Conservation (phyloP, 345 rosid species). For the Pistacia vera region DNA sequence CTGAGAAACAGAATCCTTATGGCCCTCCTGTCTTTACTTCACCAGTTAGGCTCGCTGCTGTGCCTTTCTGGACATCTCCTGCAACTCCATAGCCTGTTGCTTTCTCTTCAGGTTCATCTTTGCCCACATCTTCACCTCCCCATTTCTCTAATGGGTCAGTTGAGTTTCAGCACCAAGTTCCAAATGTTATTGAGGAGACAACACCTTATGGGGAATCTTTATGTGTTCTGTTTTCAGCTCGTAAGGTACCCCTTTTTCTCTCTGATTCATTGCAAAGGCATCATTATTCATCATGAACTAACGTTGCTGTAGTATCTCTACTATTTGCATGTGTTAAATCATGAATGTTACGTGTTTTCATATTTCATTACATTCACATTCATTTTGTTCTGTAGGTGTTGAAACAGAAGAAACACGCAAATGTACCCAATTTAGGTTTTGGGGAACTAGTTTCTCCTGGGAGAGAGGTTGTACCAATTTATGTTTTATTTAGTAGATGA, state of each 20-base stretch:
- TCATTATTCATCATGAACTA: not conserved
- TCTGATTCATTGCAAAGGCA: not conserved
- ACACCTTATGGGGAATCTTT: slow-evolving; percentile 44
- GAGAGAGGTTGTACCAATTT: slow-evolving; percentile 44
- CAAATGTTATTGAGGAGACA: slow-evolving; percentile 55
- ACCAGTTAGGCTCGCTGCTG: slow-evolving; percentile 87
- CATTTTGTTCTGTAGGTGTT: slow-evolving; percentile 49
- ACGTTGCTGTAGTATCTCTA: too few species aligned
- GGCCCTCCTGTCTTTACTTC: slow-evolving; percentile 89
- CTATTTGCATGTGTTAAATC: not conserved
- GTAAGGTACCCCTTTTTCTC: slow-evolving; percentile 57
- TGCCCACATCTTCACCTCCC: slow-evolving; percentile 84
- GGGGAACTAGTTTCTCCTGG: slow-evolving; percentile 94
- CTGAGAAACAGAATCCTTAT: slow-evolving; percentile 80
- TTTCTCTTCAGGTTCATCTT: slow-evolving; percentile 67
- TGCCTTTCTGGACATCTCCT: slow-evolving; percentile 89
- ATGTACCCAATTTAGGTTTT: slow-evolving; percentile 87
- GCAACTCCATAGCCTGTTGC: slow-evolving; percentile 92
- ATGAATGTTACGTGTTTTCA: not conserved
- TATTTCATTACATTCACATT: not conserved
- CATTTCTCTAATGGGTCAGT: slow-evolving; percentile 67
- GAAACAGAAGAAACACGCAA: slow-evolving; percentile 86
- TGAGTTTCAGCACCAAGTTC: slow-evolving; percentile 54
- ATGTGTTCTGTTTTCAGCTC: slow-evolving; percentile 75
- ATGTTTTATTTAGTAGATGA: not conserved